phyloP scores from a whole-genome alignment of 2,329 filamentous ascomycete species.

The Spiromastix sp. region DNA sequence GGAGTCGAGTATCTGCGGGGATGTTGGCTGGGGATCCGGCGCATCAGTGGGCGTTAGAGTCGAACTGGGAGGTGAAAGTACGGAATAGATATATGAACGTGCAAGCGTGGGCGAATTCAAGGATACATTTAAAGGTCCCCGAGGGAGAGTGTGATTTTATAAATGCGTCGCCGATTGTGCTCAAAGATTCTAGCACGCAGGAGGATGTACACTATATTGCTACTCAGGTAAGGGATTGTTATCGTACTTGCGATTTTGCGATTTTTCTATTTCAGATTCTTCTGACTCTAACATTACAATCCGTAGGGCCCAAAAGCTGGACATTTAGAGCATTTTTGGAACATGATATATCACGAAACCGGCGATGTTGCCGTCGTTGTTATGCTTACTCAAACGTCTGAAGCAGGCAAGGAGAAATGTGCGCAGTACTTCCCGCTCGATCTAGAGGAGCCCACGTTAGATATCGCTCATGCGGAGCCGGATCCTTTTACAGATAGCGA shows the following conservation, averaged over 20 bases:
- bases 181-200: conserved; percentile 42
- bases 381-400: conserved; percentile 86
- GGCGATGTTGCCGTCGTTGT: conserved; percentile 69
- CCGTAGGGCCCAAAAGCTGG: conserved; percentile 63
- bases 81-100: conserved; percentile 87
- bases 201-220: conserved; percentile 63
- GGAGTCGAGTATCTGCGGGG: conserved; percentile 41
- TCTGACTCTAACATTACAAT: conserved; percentile 1
- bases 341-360: conserved; percentile 86
- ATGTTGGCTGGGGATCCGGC: conserved; percentile 34
- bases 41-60: conserved; percentile 50
- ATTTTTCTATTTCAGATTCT: background rate
- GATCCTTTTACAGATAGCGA: conserved; percentile 44
- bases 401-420: conserved; percentile 71
- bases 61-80: conserved; percentile 43
- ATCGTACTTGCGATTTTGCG: background rate
- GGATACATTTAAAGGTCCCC: conserved; percentile 69
- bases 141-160: conserved; percentile 66
- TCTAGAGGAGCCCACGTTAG: conserved; percentile 40
- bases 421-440: conserved; percentile 71
- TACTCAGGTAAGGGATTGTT: conserved; percentile 58
- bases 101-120: conserved; percentile 78
- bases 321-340: conserved; percentile 77
- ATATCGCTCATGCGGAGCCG: conserved; percentile 25
- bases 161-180: conserved; percentile 63